Evolutionary conservation across 2,329 filamentous ascomycete genomes (phyloP), one percentile per base, ranked within the genome.

Genomic region (Penicillium palitans): DNA sequence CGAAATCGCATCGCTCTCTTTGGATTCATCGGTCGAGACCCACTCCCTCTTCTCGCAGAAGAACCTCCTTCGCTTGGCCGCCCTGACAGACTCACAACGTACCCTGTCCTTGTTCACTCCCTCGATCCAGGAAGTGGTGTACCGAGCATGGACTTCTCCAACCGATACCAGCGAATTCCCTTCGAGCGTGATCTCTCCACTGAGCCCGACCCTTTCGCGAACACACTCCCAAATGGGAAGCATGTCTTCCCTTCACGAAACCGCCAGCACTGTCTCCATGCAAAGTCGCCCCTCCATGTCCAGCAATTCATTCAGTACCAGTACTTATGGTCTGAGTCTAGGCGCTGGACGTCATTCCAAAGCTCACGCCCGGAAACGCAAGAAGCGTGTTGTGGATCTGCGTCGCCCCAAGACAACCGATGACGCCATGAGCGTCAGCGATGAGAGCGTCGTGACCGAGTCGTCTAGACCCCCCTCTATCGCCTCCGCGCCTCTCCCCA

Each of bases 21-120:
- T 96, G 9, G 91, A 97, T 63, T 87, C 89, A 19, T 87, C 89
- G 4, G 83, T 89, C 7, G 93, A 96, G 71, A 86, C 89, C 21
- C 91, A 96, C 73, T 92, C 91, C 0, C 83, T 96, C 6, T 98
- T 99, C 73, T 98, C 93, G 0, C 91, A 96, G 71, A 96, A 96
- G 82, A 98, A 96, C 68, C 80, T 98, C 39, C 78, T 96, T 25
- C 88, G 90, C 51, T 81, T 99, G 13, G 91, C 90, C 25, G 86
- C 91, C 0, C 80, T 99, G 57, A 92, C 87, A 4, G 90, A 96
- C 69, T 96, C 92, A 2, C 92, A 98, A 68, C 87, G 90, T 48
- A 98, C 95, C 0, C 78, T 98, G 35, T 96, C 93, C 5, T 80
- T 98, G 0, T 96, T 96, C 72, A 97, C 93, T 1, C 92, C 93